Conservation (phyloP, 352 stramenopile genomes). For the Peronosclerospora sorghi region DNA sequence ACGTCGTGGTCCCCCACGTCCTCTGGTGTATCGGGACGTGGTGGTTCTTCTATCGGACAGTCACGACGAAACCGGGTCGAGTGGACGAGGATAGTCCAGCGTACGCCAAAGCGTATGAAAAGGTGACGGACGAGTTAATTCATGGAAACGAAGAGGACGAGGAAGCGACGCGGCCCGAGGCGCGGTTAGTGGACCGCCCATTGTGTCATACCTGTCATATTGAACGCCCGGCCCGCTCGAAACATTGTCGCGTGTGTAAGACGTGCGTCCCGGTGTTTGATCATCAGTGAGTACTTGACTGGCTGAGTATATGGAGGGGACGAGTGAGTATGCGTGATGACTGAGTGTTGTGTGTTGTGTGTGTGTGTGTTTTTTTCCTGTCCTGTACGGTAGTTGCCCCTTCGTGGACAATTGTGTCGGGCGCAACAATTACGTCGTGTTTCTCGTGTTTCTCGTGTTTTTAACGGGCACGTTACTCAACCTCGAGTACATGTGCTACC, state of each 20-base stretch:
- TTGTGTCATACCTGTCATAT: slow-evolving; percentile 80
- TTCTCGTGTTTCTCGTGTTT: slow-evolving; percentile 67
- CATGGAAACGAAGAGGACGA: slow-evolving; percentile 9
- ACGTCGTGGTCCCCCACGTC: slow-evolving; percentile 50
- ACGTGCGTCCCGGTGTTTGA: slow-evolving; percentile 94
- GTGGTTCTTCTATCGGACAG: slow-evolving; percentile 55
- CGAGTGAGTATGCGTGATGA: slow-evolving; percentile 3
- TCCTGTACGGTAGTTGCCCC: slow-evolving; percentile 60
- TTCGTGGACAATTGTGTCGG: slow-evolving; percentile 99
- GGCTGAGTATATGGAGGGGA: background rate
- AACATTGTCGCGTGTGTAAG: slow-evolving; percentile 88
- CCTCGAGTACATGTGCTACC: slow-evolving; percentile 50
- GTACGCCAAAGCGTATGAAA: slow-evolving; percentile 39
- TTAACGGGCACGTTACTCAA: slow-evolving; percentile 34
- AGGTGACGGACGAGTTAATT: slow-evolving; percentile 41
- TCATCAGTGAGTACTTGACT: slow-evolving; percentile 83
- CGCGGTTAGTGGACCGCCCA: slow-evolving; percentile 41
- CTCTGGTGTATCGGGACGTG: slow-evolving; percentile 47
- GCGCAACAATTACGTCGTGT: slow-evolving; percentile 93
- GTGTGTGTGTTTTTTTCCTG: too few species aligned
- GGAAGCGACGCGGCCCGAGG: slow-evolving; percentile 11
- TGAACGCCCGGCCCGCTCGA: slow-evolving; percentile 59
- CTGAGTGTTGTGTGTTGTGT: background rate
- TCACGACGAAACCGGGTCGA: slow-evolving; percentile 44
- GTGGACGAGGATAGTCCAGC: slow-evolving; percentile 21